Evolutionary conservation across 805 yeast genomes (phyloP).

Genomic region (Saturnispora kantuleensis): DNA sequence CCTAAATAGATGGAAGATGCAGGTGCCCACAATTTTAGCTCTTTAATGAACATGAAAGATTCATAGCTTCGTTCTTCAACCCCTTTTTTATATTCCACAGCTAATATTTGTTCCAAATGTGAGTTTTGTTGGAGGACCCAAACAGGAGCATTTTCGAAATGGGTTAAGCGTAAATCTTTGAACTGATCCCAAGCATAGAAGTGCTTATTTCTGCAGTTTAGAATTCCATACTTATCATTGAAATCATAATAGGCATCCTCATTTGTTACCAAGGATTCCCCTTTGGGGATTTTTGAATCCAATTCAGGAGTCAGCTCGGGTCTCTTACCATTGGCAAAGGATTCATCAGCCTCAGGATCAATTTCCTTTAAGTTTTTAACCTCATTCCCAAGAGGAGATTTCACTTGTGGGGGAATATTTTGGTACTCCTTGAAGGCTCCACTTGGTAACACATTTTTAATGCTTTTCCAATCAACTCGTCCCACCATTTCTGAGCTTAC

Average conservation of each 20-base stretch:
- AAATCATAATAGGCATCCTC: not conserved
- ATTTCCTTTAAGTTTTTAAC: not conserved
- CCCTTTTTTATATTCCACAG: constrained; percentile 7
- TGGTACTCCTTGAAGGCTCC: not conserved
- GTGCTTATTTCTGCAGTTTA: constrained; percentile 55
- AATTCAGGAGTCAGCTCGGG: not conserved
- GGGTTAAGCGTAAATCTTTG: constrained; percentile 41
- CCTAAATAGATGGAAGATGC: constrained; percentile 3
- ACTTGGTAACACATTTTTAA: not conserved
- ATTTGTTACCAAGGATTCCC: not conserved
- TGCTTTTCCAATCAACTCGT: not conserved
- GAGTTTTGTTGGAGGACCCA: constrained; percentile 34
- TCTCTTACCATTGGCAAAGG: constrained; percentile 1
- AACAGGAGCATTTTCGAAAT: constrained; percentile 52
- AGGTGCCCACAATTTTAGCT: constrained; percentile 2
- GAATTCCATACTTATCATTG: constrained; percentile 15
- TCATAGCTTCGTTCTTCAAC: not conserved
- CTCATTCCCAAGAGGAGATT: not conserved
- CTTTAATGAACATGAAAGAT: constrained; percentile 5
- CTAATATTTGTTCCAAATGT: not conserved
- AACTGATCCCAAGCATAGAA: constrained; percentile 38
- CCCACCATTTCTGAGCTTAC: constrained; percentile 27
- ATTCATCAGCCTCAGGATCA: not conserved
- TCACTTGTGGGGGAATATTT: not conserved
- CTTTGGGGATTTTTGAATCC: not conserved